Evolutionary conservation across 2,329 filamentous ascomycete species (phyloP).

Genomic region (Talaromyces sp.): DNA sequence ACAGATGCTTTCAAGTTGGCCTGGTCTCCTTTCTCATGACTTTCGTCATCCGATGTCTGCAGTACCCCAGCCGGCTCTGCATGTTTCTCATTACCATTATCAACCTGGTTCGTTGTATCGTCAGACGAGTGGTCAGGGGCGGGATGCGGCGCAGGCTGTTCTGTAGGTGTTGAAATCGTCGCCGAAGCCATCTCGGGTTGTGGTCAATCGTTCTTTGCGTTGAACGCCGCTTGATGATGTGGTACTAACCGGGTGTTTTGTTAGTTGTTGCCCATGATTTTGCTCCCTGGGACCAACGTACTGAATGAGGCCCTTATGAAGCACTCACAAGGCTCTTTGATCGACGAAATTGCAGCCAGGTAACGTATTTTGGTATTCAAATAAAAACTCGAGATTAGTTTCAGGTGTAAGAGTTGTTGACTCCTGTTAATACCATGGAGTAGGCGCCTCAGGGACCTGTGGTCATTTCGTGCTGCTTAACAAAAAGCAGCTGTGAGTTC

Average conservation of each 20-base stretch:
- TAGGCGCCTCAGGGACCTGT: no score
- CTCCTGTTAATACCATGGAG: not conserved
- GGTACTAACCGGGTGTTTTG: not conserved
- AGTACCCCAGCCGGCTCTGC: not conserved
- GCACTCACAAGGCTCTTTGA: not conserved
- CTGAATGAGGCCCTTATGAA: not conserved
- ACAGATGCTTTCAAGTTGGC: not conserved
- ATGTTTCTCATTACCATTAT: not conserved
- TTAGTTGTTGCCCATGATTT: not conserved
- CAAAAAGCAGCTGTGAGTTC: not conserved
- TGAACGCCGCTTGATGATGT: not conserved
- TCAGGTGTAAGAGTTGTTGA: not conserved
- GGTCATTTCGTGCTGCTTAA: not conserved
- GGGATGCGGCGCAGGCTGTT: not conserved
- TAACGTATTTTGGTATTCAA: not conserved
- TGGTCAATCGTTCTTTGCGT: not conserved
- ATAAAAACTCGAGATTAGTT: not conserved
- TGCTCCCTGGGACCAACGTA: not conserved
- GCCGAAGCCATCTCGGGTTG: not conserved
- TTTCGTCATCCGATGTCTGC: not conserved
- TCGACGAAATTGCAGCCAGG: not conserved
- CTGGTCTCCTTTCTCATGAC: not conserved
- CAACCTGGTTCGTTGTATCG: not conserved
- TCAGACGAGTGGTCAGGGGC: not conserved
- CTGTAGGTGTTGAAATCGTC: not conserved